phyloP scores from a whole-genome alignment of 106 monocot genomes.

The Dioscorea dumetorum region DNA sequence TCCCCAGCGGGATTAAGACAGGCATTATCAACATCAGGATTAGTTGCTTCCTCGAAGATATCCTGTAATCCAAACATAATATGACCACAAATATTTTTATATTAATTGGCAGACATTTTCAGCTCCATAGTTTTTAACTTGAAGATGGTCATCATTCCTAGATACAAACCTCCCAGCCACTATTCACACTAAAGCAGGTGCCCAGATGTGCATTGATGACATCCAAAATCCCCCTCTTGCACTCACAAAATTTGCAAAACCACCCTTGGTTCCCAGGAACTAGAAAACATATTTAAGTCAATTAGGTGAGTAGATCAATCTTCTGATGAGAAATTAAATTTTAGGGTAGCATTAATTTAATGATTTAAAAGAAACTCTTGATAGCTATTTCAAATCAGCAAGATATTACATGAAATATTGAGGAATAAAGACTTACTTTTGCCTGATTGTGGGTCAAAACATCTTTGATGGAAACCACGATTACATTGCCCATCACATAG shows the following conservation, averaged over 20 bases:
- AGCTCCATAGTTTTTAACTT: neutral
- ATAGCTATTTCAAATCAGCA: too few species aligned
- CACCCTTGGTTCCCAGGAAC: conserved; percentile 70
- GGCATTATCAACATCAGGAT: conserved; percentile 24
- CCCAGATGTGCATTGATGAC: conserved; percentile 78
- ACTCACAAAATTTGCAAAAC: conserved; percentile 79
- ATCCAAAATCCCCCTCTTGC: conserved; percentile 70
- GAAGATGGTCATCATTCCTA: conserved; percentile 4
- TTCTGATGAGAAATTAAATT: neutral
- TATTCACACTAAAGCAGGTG: conserved; percentile 58
- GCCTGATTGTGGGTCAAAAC: conserved; percentile 60
- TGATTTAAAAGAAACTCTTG: neutral
- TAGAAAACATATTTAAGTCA: conserved; percentile 25
- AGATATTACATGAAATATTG: too few species aligned
- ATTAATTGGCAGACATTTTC: conserved; percentile 1
- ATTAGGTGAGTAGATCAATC: neutral
- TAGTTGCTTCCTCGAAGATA: conserved; percentile 62
- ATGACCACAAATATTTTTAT: neutral
- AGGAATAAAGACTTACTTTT: conserved; percentile 27
- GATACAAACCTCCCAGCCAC: conserved; percentile 56
- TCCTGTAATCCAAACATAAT: conserved; percentile 39
- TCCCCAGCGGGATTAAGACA: conserved; percentile 34
- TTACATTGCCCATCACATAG: conserved; percentile 69
- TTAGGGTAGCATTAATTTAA: neutral
- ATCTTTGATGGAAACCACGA: conserved; percentile 73